A percentile compares a stretch with the other conserved stretches of the same genome.
Evolutionary conservation across 2,329 filamentous ascomycete genomes (phyloP).

Genomic region (Cladosporium sp.): DNA sequence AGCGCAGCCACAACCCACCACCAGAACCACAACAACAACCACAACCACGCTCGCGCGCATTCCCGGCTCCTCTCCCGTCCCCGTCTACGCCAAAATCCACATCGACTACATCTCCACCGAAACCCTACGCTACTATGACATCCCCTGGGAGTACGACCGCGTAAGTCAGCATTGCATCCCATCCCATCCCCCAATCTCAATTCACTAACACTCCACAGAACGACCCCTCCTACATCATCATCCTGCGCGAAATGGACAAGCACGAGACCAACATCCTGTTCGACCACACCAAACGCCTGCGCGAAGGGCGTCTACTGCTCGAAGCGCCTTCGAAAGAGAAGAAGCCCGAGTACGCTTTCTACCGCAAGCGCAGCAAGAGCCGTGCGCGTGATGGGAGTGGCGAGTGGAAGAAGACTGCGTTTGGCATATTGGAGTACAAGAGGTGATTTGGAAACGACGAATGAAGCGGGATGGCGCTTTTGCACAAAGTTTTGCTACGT

Average conservation of each 20-base stretch:
- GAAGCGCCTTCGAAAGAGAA: conserved; percentile 37
- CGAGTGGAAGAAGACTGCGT: conserved; percentile 15
- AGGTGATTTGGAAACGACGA: background rate
- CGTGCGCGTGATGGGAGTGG: conserved; percentile 15
- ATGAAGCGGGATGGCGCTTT: background rate
- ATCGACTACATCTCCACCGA: conserved; percentile 43
- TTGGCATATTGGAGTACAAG: conserved; percentile 24
- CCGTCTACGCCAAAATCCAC: conserved; percentile 46
- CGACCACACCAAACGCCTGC: conserved; percentile 46
- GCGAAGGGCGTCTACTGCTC: conserved; percentile 39
- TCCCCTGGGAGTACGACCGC: conserved; percentile 45
- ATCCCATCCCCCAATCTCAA: no score
- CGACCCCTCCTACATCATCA: conserved; percentile 47
- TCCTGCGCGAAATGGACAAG: conserved; percentile 46
- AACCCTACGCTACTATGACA: conserved; percentile 45
- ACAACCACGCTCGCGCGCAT: conserved; percentile 1
- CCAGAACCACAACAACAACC: conserved; percentile 22
- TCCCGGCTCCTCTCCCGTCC: conserved; percentile 19
- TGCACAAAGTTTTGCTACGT: no score
- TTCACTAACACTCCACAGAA: no score
- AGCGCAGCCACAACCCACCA: conserved; percentile 21
- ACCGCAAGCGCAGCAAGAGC: conserved; percentile 32
- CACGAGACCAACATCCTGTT: conserved; percentile 48
- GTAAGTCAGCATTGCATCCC: conserved; percentile 35
- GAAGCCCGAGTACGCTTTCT: conserved; percentile 44